These are phyloP conservation scores for Clathrus columnatus DNA, from an alignment of 768 basidiomycete genomes.

Conservation along the genomic window DNA sequence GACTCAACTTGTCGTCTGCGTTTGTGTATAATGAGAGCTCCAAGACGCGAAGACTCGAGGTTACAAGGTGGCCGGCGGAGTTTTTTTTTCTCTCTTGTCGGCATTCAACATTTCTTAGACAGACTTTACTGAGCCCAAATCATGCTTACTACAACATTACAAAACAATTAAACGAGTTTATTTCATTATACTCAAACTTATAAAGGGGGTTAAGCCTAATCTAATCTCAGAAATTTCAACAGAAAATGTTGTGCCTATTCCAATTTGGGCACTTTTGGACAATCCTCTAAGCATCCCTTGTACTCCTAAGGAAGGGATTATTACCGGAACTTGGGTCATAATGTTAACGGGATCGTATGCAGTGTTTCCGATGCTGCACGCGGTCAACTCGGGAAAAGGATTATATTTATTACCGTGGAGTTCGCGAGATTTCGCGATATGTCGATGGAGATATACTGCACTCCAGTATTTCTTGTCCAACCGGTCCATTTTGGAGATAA, in stretches of 20 bases:
- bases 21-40: not conserved
- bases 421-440: constrained; percentile 20
- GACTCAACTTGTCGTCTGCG: too few species aligned
- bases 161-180: not conserved
- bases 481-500: constrained; percentile 22
- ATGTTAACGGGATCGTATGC: constrained; percentile 15
- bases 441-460: constrained; percentile 30
- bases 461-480: constrained; percentile 34
- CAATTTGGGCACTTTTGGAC: constrained; percentile 15
- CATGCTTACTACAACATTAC: not conserved
- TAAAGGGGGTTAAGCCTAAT: constrained; percentile 23
- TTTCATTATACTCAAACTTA: constrained; percentile 3
- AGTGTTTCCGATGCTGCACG: constrained; percentile 8
- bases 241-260: constrained; percentile 13
- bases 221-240: constrained; percentile 22
- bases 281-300: constrained; percentile 14
- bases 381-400: constrained; percentile 17
- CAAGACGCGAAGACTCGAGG: too few species aligned
- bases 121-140: too few species aligned
- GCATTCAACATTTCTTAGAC: too few species aligned
- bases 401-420: constrained; percentile 8
- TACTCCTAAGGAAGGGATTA: constrained; percentile 15
- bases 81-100: too few species aligned
- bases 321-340: constrained; percentile 21
- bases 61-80: too few species aligned